Base-by-base conservation (phyloP, 148 eudicot species). In the Nepenthes mirabilis region DNA sequence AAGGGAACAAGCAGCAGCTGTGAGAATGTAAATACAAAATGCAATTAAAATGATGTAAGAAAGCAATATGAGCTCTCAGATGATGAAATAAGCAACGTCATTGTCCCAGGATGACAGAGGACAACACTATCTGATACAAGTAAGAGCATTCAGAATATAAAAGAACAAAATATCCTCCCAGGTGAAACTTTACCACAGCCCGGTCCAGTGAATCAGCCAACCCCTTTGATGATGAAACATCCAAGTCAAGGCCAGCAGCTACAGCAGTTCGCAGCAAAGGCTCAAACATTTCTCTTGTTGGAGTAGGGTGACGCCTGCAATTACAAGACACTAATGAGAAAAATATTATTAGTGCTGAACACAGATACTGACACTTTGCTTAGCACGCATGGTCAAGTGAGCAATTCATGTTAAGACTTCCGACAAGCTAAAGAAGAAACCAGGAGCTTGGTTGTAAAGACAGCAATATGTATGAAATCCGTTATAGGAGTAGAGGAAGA, bases 221-320 rank as follows among this genome's bases (percentile, higher is more conserved):
- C 56, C 96, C 91, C 77, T 86, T 93, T 56, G 98, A 88, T 43
- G 96, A 82, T 52, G 98, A 80, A 71, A 88, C 76, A 65, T 93
- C 98, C 75, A 88, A 75, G 65, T 71, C 72, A 35, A 93, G 82
- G 60, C 98, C 98, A 75, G 86, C 75, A 56, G 98, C 84, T 60
- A 86, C 87, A 69, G 98, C 95, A 10, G 95, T 93, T 55, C 86
- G 95, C 40, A 88, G 68, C 72, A 93, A 75, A 62, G 98, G 98
- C 67, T 93, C 96, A 62, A 93, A 88, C 98, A 93, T 93, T 71
- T 88, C 98, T 67, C 79, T 82, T n/a, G 96, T 88, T 65, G 98
- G 98, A 77, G 71, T 83, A 51, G 98, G 98, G 74, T 93, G 98
- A 49, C 98, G 98, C 75, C 98, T 93, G 79, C 65, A 71, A 65